These are phyloP conservation scores for Vitis rupestris DNA, from an alignment of 164 flowering plant species.

Conservation along the genomic window DNA sequence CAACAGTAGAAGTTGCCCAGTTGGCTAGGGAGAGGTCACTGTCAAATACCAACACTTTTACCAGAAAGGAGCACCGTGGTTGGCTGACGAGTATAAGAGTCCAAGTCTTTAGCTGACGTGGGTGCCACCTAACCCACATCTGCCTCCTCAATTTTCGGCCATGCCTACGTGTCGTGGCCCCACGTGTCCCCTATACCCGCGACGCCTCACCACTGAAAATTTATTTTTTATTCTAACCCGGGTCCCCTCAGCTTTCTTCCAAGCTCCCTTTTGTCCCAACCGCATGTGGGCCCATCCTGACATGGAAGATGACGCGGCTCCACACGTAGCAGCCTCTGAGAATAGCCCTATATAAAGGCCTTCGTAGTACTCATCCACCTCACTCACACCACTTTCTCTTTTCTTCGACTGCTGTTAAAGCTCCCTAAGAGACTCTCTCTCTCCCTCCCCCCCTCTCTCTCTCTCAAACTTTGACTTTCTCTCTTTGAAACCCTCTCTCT, in stretches of 20 bases:
- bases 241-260: slow-evolving; percentile 13
- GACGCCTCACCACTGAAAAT: neutral
- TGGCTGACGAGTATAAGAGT: slow-evolving; percentile 15
- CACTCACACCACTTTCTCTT: neutral
- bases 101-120: slow-evolving; percentile 33
- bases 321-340: neutral
- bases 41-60: slow-evolving; percentile 36
- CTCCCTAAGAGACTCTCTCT: neutral
- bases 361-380: neutral
- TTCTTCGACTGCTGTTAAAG: neutral
- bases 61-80: slow-evolving; percentile 29
- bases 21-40: slow-evolving; percentile 41
- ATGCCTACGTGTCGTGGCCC: slow-evolving; percentile 30
- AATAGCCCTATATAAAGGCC: slow-evolving; percentile 7
- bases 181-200: slow-evolving; percentile 24
- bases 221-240: neutral
- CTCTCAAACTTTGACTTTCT: neutral
- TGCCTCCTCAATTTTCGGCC: slow-evolving; percentile 22
- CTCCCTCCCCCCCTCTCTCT: slow-evolving; percentile 6
- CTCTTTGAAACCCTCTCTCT: neutral
- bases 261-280: neutral
- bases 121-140: slow-evolving; percentile 31
- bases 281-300: slow-evolving; percentile 4
- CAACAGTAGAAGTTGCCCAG: slow-evolving; percentile 21
- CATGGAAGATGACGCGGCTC: slow-evolving; percentile 14